A percentile compares a stretch with the other conserved stretches of the same genome.
These are phyloP conservation scores for Avena sativa DNA, from an alignment of 176 grass and related monocot genomes.

Conservation along the genomic window DNA sequence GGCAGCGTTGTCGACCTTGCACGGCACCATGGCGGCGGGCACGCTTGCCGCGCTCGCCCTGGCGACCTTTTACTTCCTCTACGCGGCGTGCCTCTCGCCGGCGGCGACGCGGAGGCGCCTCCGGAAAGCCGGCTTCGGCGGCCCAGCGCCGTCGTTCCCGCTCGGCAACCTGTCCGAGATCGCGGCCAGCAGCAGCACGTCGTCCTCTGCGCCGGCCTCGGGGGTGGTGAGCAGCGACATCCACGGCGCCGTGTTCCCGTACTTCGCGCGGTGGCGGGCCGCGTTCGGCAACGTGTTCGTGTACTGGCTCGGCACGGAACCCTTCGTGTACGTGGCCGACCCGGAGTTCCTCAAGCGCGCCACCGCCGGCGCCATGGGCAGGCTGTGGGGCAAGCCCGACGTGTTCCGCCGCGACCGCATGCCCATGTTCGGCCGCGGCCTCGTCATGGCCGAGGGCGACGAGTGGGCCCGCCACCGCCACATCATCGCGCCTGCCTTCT, in stretches of 20 bases:
- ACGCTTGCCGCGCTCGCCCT: not conserved
- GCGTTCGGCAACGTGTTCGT: conserved; percentile 78
- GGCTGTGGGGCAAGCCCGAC: conserved; percentile 88
- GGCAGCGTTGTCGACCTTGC: not conserved
- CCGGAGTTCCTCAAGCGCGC: conserved; percentile 82
- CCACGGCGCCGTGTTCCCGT: conserved; percentile 73
- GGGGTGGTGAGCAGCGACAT: conserved; percentile 33
- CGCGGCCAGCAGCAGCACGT: not conserved
- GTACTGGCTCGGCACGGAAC: conserved; percentile 93
- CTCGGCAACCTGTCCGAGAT: conserved; percentile 62
- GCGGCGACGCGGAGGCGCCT: not conserved
- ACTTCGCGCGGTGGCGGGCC: conserved; percentile 70
- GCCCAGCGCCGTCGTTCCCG: conserved; percentile 49
- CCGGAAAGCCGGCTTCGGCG: conserved; percentile 30
- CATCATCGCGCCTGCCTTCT: conserved; percentile 86
- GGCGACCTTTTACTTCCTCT: not conserved
- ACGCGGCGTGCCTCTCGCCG: conserved; percentile 39
- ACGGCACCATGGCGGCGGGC: not conserved
- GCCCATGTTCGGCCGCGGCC: conserved; percentile 77
- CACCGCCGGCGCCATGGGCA: conserved; percentile 54
- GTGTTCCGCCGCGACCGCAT: conserved; percentile 86
- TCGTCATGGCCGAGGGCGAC: conserved; percentile 78
- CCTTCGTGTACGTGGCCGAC: conserved; percentile 82
- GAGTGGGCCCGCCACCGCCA: conserved; percentile 70
- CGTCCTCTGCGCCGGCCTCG: not conserved